Conservation (phyloP, 2,329 filamentous ascomycete genomes). For the Monosporascus cannonballus region DNA sequence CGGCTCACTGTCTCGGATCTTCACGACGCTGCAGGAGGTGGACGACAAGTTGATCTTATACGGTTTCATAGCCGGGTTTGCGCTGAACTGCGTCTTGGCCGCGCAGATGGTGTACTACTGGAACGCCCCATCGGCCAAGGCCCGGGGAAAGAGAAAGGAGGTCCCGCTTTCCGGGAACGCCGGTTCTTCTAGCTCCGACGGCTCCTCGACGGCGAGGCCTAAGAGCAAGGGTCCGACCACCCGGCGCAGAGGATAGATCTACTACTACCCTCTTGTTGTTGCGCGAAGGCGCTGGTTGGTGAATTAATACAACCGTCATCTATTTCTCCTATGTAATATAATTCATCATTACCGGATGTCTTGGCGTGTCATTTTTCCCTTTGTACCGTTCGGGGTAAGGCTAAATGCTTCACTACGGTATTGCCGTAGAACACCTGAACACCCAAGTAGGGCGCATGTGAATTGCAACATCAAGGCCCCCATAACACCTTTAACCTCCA, state of each 20-base stretch:
- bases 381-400: no score
- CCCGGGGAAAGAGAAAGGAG: slow-evolving; percentile 34
- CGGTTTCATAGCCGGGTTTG: slow-evolving; percentile 85
- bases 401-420: no score
- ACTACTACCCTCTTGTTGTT: slow-evolving; percentile 2
- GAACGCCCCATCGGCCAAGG: slow-evolving; percentile 57
- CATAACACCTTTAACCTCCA: no score
- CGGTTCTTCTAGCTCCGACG: slow-evolving; percentile 15
- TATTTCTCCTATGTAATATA: no score
- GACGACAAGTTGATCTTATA: slow-evolving; percentile 95
- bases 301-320: no score
- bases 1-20: slow-evolving; percentile 89
- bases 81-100: slow-evolving; percentile 82
- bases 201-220: slow-evolving; percentile 21
- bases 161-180: slow-evolving; percentile 14
- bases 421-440: no score
- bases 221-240: slow-evolving; percentile 36
- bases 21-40: slow-evolving; percentile 95
- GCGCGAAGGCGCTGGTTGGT: background rate
- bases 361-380: no score
- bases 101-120: slow-evolving; percentile 95
- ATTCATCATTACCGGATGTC: no score
- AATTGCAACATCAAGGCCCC: no score
- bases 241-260: slow-evolving; percentile 31
- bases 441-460: no score